Conservation (phyloP, 1,284 basidiomycete genomes). For the Sanghuangporus sanghuang region DNA sequence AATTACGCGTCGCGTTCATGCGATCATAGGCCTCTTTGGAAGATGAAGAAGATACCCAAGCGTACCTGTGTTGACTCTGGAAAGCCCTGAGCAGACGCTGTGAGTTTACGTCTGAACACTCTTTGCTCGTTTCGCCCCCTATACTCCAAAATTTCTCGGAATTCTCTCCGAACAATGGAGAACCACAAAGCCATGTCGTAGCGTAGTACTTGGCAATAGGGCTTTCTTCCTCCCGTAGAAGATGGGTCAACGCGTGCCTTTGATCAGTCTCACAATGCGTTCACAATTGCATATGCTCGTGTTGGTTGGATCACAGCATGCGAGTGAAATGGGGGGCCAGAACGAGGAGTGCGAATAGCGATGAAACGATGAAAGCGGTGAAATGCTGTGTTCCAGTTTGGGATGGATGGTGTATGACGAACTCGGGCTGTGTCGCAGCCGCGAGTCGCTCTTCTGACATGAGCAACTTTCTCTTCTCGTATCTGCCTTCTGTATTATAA, state of each 20-base stretch:
- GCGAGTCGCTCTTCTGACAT: constrained; percentile 9
- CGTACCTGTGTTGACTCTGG: constrained; percentile 99
- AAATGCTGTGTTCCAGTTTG: constrained; percentile 19
- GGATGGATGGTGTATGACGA: constrained; percentile 30
- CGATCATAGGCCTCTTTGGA: constrained; percentile 79
- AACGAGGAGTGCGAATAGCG: constrained; percentile 75
- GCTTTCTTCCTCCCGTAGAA: constrained; percentile 71
- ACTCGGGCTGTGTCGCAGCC: constrained; percentile 27
- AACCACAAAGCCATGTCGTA: constrained; percentile 85
- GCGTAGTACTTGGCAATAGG: constrained; percentile 65
- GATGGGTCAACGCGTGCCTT: constrained; percentile 69
- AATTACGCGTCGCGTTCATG: neutral
- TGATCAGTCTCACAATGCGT: constrained; percentile 87
- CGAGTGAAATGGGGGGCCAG: constrained; percentile 93
- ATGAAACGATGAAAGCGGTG: constrained; percentile 24
- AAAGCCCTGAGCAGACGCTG: constrained; percentile 93
- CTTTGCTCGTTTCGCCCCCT: constrained; percentile 87
- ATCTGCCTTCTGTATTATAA: constrained; percentile 15
- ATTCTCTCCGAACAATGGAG: constrained; percentile 84
- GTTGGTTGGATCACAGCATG: constrained; percentile 76
- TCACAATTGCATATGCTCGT: constrained; percentile 57
- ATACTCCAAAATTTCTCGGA: constrained; percentile 88
- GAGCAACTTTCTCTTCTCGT: constrained; percentile 19
- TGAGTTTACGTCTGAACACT: constrained; percentile 69
- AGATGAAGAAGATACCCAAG: constrained; percentile 99